phyloP scores from a whole-genome alignment of 768 basidiomycete genomes.

The Suillus subalutaceus region DNA sequence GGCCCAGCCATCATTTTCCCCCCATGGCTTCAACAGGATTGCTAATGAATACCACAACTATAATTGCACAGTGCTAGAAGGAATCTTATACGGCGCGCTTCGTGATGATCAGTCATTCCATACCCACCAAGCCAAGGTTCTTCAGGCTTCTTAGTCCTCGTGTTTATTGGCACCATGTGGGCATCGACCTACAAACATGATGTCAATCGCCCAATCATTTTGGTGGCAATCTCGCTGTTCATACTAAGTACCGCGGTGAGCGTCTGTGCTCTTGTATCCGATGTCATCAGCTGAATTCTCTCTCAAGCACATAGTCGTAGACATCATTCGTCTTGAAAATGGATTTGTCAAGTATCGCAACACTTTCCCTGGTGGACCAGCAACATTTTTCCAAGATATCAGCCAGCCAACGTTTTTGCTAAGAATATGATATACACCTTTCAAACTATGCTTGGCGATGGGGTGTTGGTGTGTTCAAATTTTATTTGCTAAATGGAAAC shows the following conservation, averaged over 20 bases:
- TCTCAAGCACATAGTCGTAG: slow-evolving; percentile 16
- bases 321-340: slow-evolving; percentile 19
- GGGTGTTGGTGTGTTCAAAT: slow-evolving; percentile 9
- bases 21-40: too few relatives aligned
- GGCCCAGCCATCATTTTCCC: too few relatives aligned
- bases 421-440: slow-evolving; percentile 21
- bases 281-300: not conserved
- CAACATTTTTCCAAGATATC: slow-evolving; percentile 20
- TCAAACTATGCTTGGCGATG: slow-evolving; percentile 15
- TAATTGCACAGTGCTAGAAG: slow-evolving; percentile 18
- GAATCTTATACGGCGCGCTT: slow-evolving; percentile 26
- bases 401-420: slow-evolving; percentile 12
- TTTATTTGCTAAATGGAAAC: not conserved
- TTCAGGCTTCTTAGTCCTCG: not conserved
- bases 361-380: slow-evolving; percentile 25
- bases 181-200: slow-evolving; percentile 11
- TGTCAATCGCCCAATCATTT: slow-evolving; percentile 17
- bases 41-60: too few relatives aligned
- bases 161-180: slow-evolving; percentile 19
- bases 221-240: slow-evolving; percentile 20
- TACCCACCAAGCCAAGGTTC: not conserved
- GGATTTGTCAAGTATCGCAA: slow-evolving; percentile 25
- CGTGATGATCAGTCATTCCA: not conserved
- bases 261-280: not conserved
- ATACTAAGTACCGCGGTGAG: slow-evolving; percentile 25